Base-by-base conservation (phyloP, 306 rosid species). In the Mimosa pudica region DNA sequence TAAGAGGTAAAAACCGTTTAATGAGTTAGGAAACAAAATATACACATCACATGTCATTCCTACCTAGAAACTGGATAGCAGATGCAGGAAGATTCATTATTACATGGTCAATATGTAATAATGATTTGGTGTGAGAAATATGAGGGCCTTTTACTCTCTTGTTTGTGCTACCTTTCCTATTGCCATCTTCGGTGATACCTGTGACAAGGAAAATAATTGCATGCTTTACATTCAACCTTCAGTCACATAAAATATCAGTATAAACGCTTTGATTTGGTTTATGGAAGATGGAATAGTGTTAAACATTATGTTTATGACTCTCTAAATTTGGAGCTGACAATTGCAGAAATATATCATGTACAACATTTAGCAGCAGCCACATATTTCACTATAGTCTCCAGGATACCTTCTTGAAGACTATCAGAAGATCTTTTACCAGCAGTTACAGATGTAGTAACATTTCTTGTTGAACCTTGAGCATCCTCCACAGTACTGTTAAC, bases 31-130 rank as follows among this genome's bases (percentile, higher is more conserved):
- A 84, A 12, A 76, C 86, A 38, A 64, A 55, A 49, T n/a, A 65
- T 38, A 17, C 51, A 55, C 58, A 63, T 78, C 81, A 81, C 55
- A 82, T 51, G 45, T 51, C 63, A 66, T 45, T 70, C 67, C 51
- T 88, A 95, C 98, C 98, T 69, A 95, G 87, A 90, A 92, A 95
- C 49, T 92, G 88, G 80, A 95, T 77, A 67, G 98, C 97, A 82
- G 98, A 92, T 80, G 98, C 98, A 49, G 98, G 98, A 24, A 95
- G 84, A 60, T 92, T 95, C 98, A 92, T 95, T 72, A 95, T 82
- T 69, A 95, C 85, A 48, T 92, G 98, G 90, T 95, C 98, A 82
- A 91, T 48, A 83, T 92, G 98, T 75, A 91, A 96, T 92, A 96
- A 91, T 38, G 92, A 79, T 85, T 87, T 89, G 46, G 88, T 42